Evolutionary conservation across 2,329 filamentous ascomycete species (phyloP), one percentile per base, ranked within the genome.

Genomic region (Aphanoascus verrucosus): DNA sequence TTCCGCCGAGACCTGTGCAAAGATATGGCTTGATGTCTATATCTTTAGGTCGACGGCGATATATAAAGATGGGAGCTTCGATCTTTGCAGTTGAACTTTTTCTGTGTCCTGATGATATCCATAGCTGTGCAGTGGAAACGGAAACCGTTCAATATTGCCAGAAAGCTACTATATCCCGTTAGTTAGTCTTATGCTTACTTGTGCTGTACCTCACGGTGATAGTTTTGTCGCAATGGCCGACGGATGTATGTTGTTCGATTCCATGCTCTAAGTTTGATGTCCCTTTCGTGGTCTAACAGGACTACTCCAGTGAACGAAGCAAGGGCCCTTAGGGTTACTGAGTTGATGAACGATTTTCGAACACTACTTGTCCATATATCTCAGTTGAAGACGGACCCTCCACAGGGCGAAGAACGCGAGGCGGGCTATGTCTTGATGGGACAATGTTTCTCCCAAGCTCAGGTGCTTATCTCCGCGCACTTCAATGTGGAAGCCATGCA

Each of bases 311-410:
- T 82, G 60, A 84, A 84, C 63, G 75, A 82, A 64, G 79, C 78
- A 55, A 78, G 81, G 62, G 80, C 81, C 48, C 72, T 83, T 65
- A 76, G 81, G 60, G 69, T 84, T 59, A 73, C 79, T 45, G 81
- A 84, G 66, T 75, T 84, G 63, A 80, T 84, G 70, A 76, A 76
- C 58, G 81, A 84, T 68, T 84, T 80, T 63, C 78, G 80, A 51
- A 80, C 78, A 53, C 68, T 83, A 3, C 77, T 82, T 58, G 66
- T 77, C 57, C 79, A 81, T 63, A 78, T 83, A 54, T 72, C 74
- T 31, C 72, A 79, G 56, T 73, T 80, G 55, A 73, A 75, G 55
- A 70, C 74, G 28, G 71, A 72, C 17, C 72, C 75, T 31, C 71
- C 75, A 3, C 69, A 75, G 40, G 77, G 79, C 51, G 78, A 82